Evolutionary conservation across 2,329 filamentous ascomycete species (phyloP).

Genomic region (Alternaria postmessia): DNA sequence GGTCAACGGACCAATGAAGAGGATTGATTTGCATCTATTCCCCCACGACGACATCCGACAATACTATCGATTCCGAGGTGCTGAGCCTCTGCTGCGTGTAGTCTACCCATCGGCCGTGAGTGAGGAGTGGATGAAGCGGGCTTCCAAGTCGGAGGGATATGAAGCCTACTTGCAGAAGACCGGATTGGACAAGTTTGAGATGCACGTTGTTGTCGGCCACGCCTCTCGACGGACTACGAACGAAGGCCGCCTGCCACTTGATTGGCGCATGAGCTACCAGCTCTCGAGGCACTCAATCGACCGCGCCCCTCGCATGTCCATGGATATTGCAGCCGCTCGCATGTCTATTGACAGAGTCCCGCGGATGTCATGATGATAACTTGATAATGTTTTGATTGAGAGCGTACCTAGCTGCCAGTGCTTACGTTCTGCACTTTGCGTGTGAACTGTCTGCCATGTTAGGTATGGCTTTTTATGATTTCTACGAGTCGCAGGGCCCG

Average conservation of each 20-base stretch:
- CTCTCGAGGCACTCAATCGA: conserved; percentile 14
- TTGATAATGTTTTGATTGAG: conserved; percentile 8
- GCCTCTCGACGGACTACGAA: conserved; percentile 20
- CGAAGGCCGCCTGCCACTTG: conserved; percentile 19
- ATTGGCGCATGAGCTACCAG: conserved; percentile 23
- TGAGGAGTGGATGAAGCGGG: conserved; percentile 24
- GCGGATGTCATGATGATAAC: conserved; percentile 8
- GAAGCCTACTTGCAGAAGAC: conserved; percentile 18
- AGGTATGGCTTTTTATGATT: not conserved
- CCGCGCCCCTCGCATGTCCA: conserved; percentile 14
- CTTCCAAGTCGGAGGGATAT: conserved; percentile 19
- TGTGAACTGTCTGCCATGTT: not conserved
- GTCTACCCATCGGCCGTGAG: conserved; percentile 21
- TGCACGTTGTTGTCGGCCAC: conserved; percentile 24
- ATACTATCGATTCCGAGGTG: conserved; percentile 25
- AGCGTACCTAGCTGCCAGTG: not conserved
- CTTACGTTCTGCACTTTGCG: not conserved
- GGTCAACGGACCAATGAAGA: conserved; percentile 21
- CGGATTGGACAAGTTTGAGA: conserved; percentile 15
- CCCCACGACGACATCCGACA: conserved; percentile 23
- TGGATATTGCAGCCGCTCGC: conserved; percentile 16
- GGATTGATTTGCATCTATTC: conserved; percentile 21
- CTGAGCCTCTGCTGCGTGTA: conserved; percentile 23
- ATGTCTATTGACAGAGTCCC: conserved; percentile 16
- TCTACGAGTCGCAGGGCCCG: not conserved